Evolutionary conservation across 805 yeast species (phyloP).

Genomic region (Sugiyamaella floridensis): DNA sequence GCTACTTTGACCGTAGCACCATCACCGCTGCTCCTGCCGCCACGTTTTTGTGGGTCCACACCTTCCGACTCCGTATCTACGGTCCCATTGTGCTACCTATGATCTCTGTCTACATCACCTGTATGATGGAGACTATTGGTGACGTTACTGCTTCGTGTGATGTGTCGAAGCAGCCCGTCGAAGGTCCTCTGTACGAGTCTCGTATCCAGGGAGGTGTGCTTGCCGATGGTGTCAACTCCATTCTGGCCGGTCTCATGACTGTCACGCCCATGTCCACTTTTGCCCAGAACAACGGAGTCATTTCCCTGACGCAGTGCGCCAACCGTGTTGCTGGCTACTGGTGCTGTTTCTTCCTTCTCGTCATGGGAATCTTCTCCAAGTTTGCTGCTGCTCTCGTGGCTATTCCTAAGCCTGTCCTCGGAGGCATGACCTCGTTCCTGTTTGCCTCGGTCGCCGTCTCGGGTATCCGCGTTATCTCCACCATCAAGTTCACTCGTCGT

Average conservation of each 20-base stretch:
- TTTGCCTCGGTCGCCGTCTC: conserved; percentile 73
- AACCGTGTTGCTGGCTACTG: conserved; percentile 74
- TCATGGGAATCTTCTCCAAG: conserved; percentile 85
- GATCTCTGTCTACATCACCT: conserved; percentile 71
- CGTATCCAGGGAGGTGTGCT: conserved; percentile 89
- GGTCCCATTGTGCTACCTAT: conserved; percentile 85
- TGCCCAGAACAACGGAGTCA: conserved; percentile 95
- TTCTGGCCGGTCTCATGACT: conserved; percentile 70
- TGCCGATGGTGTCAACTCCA: conserved; percentile 80
- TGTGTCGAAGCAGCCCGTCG: conserved; percentile 78
- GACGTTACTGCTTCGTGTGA: conserved; percentile 92
- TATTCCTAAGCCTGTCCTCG: conserved; percentile 71
- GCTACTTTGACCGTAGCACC: conserved; percentile 55
- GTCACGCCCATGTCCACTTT: conserved; percentile 87
- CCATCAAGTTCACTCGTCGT: conserved; percentile 52
- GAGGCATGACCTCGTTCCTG: conserved; percentile 80
- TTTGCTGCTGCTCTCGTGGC: conserved; percentile 85
- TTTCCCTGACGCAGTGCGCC: conserved; percentile 87
- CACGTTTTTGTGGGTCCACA: conserved; percentile 82
- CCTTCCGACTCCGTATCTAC: conserved; percentile 67
- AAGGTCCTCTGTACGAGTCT: conserved; percentile 73
- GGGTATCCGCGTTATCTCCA: conserved; percentile 59
- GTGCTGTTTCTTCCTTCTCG: conserved; percentile 68
- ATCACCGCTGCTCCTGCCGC: conserved; percentile 72
- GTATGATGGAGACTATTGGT: conserved; percentile 92